Evolutionary conservation across 2,329 filamentous ascomycete genomes (phyloP), one percentile per base, ranked within the genome.

Genomic region (Colletotrichum noveboracense): DNA sequence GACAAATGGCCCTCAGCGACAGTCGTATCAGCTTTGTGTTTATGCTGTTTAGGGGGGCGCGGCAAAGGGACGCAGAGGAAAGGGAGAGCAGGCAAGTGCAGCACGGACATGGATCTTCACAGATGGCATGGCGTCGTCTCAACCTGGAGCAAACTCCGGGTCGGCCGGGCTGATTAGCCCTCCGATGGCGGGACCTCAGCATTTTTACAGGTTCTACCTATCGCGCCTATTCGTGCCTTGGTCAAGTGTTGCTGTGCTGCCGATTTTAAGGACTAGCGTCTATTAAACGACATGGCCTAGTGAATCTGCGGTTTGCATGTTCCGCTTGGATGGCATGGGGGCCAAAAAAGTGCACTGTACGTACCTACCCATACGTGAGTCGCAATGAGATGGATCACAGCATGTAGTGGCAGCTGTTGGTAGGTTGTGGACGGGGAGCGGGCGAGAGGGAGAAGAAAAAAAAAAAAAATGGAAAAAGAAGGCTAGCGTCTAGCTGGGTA

Each of bases 121-220:
- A 21, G 60, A 66, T 75, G 69, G 38, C 55, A 75, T 66, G 72
- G 68, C 72, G 61, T 75, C 61, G 72, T 72, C 68, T 75, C 69
- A 72, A 75, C 68, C 60, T 72, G 68, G 61, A 67, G 72, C 61
- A 67, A 62, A 38, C 68, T 55, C 72, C 55, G 68, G 69, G 68
- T 67, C 72, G 72, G 72, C 68, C 72, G 72, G 72, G 68, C 62
- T 75, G 67, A 75, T 67, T 75, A 75, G 72, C 61, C 72, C 68
- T 66, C 72, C 72, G 72, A 72, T 75, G 61, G 68, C 14, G 55
- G 61, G 28, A 62, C 61, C 38, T 43, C 38, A 43, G 38, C 38
- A 43, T 43, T 12, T n/a, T 43, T n/a, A 43, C n/a, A 32, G 66
- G 64, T 10, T 28, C 32, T 48, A 58, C 67, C 32, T 61, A 21